Percentiles rank a stretch among this genome's conserved stretches.
Conservation (phyloP, 805 yeast genomes). For the Nakazawaea pomicola region DNA sequence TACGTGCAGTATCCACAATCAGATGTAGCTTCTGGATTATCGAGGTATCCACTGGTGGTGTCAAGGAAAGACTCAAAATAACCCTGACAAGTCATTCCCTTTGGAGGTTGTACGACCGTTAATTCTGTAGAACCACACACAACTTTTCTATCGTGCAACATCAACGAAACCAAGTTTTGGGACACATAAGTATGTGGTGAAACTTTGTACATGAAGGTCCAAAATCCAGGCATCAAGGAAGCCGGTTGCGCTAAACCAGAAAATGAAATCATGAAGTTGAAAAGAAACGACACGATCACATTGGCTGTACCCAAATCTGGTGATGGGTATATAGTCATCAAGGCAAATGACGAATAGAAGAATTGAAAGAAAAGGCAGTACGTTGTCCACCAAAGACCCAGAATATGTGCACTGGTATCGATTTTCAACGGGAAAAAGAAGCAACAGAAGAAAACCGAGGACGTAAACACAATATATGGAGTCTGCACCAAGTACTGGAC, state of each 20-base stretch:
- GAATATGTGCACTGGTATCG: constrained; percentile 37
- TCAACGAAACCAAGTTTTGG: constrained; percentile 44
- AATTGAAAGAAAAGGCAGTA: constrained; percentile 45
- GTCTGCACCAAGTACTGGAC: constrained; percentile 52
- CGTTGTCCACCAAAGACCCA: constrained; percentile 43
- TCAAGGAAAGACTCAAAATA: constrained; percentile 42
- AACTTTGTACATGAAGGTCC: constrained; percentile 77
- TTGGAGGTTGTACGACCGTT: constrained; percentile 46
- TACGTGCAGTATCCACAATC: constrained; percentile 47
- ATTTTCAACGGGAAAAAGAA: constrained; percentile 33
- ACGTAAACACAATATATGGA: constrained; percentile 49
- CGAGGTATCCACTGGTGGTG: constrained; percentile 50
- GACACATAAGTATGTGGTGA: constrained; percentile 73
- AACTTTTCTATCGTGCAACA: constrained; percentile 48
- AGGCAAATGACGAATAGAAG: constrained; percentile 46
- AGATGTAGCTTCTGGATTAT: constrained; percentile 42
- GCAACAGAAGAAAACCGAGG: constrained; percentile 41
- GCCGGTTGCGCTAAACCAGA: constrained; percentile 65
- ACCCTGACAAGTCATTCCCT: constrained; percentile 59
- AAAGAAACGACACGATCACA: constrained; percentile 49
- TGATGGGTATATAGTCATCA: constrained; percentile 49
- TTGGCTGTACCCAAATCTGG: constrained; percentile 68
- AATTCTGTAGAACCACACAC: constrained; percentile 44
- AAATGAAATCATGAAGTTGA: constrained; percentile 56
- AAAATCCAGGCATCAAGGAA: constrained; percentile 66